A percentile compares a stretch with the other conserved stretches of the same genome.
phyloP scores from a whole-genome alignment of 2,329 filamentous ascomycete species.

The Atkinsonella texensis region DNA sequence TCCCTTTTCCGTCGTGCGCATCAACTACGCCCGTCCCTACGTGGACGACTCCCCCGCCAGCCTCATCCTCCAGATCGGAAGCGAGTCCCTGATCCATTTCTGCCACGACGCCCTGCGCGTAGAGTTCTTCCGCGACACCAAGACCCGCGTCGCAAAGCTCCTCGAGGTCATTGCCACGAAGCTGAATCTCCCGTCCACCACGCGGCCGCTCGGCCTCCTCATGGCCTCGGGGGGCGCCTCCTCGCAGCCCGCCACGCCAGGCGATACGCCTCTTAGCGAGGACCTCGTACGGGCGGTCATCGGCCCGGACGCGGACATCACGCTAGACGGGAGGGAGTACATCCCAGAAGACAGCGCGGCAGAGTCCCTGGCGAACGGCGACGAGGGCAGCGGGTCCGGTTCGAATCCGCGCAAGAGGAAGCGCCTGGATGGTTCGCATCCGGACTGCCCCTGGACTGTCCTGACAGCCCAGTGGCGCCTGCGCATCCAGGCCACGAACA shows the following conservation, averaged over 20 bases:
- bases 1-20: conserved; percentile 31
- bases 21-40: conserved; percentile 75
- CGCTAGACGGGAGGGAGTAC: conserved; percentile 44
- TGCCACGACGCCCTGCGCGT: conserved; percentile 32
- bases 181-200: conserved; percentile 52
- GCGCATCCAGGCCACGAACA: conserved; percentile 43
- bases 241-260: conserved; percentile 52
- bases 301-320: conserved; percentile 45
- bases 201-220: conserved; percentile 51
- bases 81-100: conserved; percentile 50
- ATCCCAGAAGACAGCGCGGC: conserved; percentile 16
- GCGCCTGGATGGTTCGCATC: conserved; percentile 23
- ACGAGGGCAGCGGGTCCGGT: conserved; percentile 15
- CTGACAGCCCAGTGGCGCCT: conserved; percentile 61
- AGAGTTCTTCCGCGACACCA: conserved; percentile 62
- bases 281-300: conserved; percentile 56
- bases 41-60: conserved; percentile 65
- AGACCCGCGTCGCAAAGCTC: conserved; percentile 57
- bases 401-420: conserved; percentile 32
- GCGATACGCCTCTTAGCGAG: conserved; percentile 57
- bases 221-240: conserved; percentile 52
- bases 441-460: conserved; percentile 46
- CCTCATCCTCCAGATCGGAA: conserved; percentile 69
- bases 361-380: conserved; percentile 13
- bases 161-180: conserved; percentile 75